A percentile compares a stretch with the other conserved stretches of the same genome.
Conservation (phyloP, 345 rosid genomes). For the Pistacia atlantica region DNA sequence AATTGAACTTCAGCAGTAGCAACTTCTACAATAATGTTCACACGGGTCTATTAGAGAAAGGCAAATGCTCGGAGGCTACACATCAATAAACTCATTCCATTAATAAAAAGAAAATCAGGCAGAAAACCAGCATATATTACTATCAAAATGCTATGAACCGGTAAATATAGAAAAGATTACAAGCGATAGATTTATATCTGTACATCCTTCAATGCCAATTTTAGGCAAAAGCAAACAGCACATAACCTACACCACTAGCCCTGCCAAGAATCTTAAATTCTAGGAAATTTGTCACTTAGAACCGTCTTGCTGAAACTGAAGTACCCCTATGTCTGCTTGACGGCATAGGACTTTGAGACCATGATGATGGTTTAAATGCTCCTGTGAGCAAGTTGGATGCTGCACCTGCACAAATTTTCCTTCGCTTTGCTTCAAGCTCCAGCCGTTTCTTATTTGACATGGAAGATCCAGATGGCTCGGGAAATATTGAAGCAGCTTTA, state of each 20-base stretch:
- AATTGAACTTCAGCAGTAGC: too few species aligned
- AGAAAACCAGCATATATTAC: background rate
- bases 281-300: conserved; percentile 23
- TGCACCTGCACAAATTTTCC: conserved; percentile 67
- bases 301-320: conserved; percentile 32
- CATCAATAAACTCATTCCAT: too few species aligned
- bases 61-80: background rate
- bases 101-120: background rate
- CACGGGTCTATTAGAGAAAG: too few species aligned
- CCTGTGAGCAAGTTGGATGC: conserved; percentile 64
- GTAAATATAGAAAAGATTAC: background rate
- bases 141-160: background rate
- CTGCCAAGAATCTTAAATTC: background rate
- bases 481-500: conserved; percentile 71
- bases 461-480: conserved; percentile 44
- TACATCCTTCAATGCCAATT: background rate
- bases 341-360: conserved; percentile 42
- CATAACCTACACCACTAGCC: background rate
- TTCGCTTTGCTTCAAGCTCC: conserved; percentile 82
- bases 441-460: conserved; percentile 47
- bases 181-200: background rate
- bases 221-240: background rate
- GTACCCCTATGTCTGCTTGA: conserved; percentile 33
- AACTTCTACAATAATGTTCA: too few species aligned
- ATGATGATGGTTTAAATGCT: conserved; percentile 69